These are phyloP conservation scores for Athelia psychrophila DNA, from an alignment of 1,284 basidiomycete genomes.

Conservation along the genomic window DNA sequence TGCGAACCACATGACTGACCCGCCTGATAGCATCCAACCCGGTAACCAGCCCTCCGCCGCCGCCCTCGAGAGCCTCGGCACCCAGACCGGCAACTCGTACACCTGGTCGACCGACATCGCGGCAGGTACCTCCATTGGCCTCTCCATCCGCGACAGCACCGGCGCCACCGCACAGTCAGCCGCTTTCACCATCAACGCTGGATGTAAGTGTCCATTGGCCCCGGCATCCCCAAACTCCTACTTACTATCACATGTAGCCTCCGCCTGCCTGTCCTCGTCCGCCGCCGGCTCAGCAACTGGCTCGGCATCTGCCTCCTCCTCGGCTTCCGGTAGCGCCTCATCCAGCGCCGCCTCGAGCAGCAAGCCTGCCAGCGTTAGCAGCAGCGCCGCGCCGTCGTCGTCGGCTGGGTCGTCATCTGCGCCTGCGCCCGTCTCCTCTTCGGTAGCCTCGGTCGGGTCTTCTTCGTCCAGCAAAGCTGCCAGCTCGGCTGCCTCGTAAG, in stretches of 20 bases:
- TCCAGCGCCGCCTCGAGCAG: background rate
- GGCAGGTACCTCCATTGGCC: constrained; percentile 42
- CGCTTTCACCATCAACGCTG: constrained; percentile 42
- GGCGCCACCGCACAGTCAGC: constrained; percentile 47
- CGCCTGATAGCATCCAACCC: constrained; percentile 36
- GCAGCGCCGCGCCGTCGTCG: too few relatives aligned
- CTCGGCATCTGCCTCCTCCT: constrained; percentile 2
- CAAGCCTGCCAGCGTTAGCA: too few relatives aligned
- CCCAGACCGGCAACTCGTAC: constrained; percentile 29
- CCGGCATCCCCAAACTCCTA: constrained; percentile 4
- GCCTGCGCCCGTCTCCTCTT: too few relatives aligned
- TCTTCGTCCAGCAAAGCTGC: too few relatives aligned
- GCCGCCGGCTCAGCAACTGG: background rate
- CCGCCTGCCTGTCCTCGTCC: constrained; percentile 9
- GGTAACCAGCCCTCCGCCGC: constrained; percentile 33
- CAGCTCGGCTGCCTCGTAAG: constrained; percentile 2
- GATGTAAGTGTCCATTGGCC: constrained; percentile 36
- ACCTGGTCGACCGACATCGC: constrained; percentile 46
- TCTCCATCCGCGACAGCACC: constrained; percentile 50
- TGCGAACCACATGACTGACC: constrained; percentile 11
- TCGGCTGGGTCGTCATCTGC: too few relatives aligned
- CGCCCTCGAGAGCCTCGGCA: constrained; percentile 36
- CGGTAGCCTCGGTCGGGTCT: too few relatives aligned
- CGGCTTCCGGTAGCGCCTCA: constrained; percentile 2
- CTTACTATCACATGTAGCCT: constrained; percentile 23